Evolutionary conservation across 1,139 yeast genomes (phyloP), one percentile per base, ranked within the genome.

Genomic region (Arxiozyma telluris): DNA sequence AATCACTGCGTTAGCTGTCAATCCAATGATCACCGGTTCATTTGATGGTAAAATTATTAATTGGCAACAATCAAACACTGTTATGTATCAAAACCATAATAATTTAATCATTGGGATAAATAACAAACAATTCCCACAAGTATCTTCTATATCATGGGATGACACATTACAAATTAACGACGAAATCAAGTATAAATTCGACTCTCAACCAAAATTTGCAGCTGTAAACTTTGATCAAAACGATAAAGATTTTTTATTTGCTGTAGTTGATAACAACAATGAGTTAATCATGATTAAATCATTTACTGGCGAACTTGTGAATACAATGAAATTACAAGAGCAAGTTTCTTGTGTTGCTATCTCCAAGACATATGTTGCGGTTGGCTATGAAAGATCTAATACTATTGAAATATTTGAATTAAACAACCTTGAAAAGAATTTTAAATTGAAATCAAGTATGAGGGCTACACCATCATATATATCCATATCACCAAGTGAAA

Each of bases 81-180:
- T 69, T 12, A 67, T 75, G 25, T 59, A 69, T 17, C 72, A 70
- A 7, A 72, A 73, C 12, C 93, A 87, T 66, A 62, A 76, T 1
- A 86, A 85, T 62, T 76, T 82, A 60, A 76, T 88, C 42, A 80
- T 77, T 12, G 49, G 83, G 73, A 41, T 64, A 67, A 56, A 66
- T 57, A 21, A 63, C 66, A 25, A 60, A 58, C 45, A 68, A 61
- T 12, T 64, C 63, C 23, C 66, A 1, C 57, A 60, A 1, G 59
- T 82, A 15, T 71, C 78, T 54, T 77, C 94, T 21, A 74, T 82
- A 38, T 95, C 91, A 1, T 91, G 98, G 98, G 98, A 93, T 68
- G 96, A 89, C 65, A 79, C 80, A n/a, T 64, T 90, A 51, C 80
- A 79, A 63, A 63, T 73, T 3, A 67, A 65, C 46, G 68, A 66